Conservation (phyloP, 805 yeast genomes). For the Lipomyces chichibuensis region DNA sequence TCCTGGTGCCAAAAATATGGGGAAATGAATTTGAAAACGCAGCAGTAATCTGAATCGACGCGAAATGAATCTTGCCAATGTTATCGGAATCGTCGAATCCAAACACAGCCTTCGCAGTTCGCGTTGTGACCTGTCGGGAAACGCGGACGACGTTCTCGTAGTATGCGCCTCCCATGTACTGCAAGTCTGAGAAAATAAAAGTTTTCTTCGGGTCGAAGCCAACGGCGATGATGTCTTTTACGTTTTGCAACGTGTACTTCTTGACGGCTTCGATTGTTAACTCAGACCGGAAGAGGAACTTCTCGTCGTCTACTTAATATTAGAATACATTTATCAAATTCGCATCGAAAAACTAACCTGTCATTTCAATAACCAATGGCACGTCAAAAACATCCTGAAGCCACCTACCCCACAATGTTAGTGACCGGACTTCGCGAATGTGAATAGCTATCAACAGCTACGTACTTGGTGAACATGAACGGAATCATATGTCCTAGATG, state of each 20-base stretch:
- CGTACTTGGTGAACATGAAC: conserved; percentile 77
- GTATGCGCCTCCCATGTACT: conserved; percentile 90
- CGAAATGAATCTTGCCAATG: conserved; percentile 93
- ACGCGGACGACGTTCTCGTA: conserved; percentile 92
- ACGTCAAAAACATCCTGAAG: conserved; percentile 96
- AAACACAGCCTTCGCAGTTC: conserved; percentile 96
- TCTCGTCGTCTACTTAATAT: conserved; percentile 87
- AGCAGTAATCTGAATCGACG: conserved; percentile 93
- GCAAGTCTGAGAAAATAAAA: conserved; percentile 88
- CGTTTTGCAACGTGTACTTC: conserved; percentile 75
- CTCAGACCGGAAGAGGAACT: conserved; percentile 89
- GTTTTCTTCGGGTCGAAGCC: conserved; percentile 96
- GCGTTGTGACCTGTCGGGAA: conserved; percentile 91
- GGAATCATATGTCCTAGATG: conserved; percentile 98
- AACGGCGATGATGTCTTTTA: conserved; percentile 88
- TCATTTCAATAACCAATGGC: conserved; percentile 82
- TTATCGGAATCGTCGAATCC: conserved; percentile 94
- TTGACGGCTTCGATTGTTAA: conserved; percentile 88
- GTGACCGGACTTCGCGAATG: not conserved
- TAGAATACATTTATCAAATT: not conserved
- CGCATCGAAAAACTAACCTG: conserved; percentile 21
- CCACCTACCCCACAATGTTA: conserved; percentile 54
- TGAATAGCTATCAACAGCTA: not conserved
- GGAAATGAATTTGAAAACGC: conserved; percentile 97
- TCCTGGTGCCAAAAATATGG: conserved; percentile 79